phyloP scores from a whole-genome alignment of 2,329 filamentous ascomycete species.

The Uncinocarpus reesii region DNA sequence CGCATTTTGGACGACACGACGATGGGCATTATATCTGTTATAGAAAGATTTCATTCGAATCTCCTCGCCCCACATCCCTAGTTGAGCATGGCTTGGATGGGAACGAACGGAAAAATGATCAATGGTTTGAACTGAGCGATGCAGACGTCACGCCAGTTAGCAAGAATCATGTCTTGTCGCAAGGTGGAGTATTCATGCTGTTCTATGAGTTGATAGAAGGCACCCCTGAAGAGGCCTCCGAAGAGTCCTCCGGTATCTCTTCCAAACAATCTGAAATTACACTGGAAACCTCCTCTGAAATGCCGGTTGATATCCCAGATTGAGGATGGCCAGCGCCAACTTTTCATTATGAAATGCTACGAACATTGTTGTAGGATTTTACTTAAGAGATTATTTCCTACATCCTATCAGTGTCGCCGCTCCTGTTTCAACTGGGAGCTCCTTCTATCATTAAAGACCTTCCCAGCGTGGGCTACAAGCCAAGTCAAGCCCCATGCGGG shows the following conservation, averaged over 20 bases:
- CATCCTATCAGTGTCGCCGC: too few species aligned
- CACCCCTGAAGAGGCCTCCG: not conserved
- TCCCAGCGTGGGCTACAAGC: too few species aligned
- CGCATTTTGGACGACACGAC: conserved; percentile 82
- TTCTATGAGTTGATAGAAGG: conserved; percentile 72
- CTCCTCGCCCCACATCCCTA: conserved; percentile 27
- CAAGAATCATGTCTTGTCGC: conserved; percentile 61
- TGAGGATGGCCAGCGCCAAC: not conserved
- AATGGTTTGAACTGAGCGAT: conserved; percentile 89
- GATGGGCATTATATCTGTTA: conserved; percentile 96
- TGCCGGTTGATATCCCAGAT: not conserved
- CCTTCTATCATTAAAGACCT: too few species aligned
- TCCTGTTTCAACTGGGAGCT: too few species aligned
- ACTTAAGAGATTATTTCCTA: not conserved
- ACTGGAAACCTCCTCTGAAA: not conserved
- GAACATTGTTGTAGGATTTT: not conserved
- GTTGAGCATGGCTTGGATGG: conserved; percentile 26
- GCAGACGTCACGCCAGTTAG: conserved; percentile 66
- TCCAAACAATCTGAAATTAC: not conserved
- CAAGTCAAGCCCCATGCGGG: too few species aligned
- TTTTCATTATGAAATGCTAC: not conserved
- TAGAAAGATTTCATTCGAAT: conserved; percentile 42
- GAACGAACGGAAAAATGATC: conserved; percentile 35
- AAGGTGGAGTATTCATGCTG: conserved; percentile 88
- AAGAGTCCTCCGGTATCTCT: not conserved